These are phyloP conservation scores for Moesziomyces sp. DNA, from an alignment of 1,284 basidiomycete species.

Conservation along the genomic window DNA sequence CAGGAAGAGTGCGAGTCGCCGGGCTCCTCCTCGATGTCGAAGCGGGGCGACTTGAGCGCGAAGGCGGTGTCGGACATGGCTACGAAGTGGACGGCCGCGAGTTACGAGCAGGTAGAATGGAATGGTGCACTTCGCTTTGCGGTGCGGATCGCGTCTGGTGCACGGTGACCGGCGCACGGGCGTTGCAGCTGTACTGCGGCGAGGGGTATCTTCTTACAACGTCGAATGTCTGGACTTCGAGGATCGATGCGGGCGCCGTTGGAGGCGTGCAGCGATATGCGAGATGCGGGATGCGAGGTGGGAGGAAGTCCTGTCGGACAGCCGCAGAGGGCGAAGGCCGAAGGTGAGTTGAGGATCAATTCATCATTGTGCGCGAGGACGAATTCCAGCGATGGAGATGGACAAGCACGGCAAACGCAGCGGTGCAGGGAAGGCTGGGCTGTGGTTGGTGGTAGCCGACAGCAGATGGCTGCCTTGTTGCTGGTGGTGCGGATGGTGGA, in stretches of 20 bases:
- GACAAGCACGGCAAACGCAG: slow-evolving; percentile 8
- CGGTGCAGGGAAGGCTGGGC: not conserved
- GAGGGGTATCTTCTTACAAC: not conserved
- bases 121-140: no score
- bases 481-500: not conserved
- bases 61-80: slow-evolving; percentile 35
- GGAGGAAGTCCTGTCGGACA: slow-evolving; percentile 37
- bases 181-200: no score
- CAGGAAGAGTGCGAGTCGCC: slow-evolving; percentile 34
- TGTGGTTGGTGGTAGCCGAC: not conserved
- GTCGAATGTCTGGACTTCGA: not conserved
- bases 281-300: slow-evolving; percentile 1
- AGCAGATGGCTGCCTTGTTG: not conserved
- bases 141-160: no score
- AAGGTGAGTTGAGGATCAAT: slow-evolving; percentile 28
- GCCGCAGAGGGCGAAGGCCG: slow-evolving; percentile 43
- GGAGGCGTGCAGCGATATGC: not conserved
- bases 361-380: slow-evolving; percentile 18
- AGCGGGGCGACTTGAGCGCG: slow-evolving; percentile 33
- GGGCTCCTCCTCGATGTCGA: slow-evolving; percentile 51
- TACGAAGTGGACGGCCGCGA: not conserved
- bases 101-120: no score
- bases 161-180: no score
- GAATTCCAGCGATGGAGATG: slow-evolving; percentile 24
- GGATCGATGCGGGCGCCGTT: not conserved